Conservation (phyloP, 2,329 filamentous ascomycete species). For the Beauveria asiatica region DNA sequence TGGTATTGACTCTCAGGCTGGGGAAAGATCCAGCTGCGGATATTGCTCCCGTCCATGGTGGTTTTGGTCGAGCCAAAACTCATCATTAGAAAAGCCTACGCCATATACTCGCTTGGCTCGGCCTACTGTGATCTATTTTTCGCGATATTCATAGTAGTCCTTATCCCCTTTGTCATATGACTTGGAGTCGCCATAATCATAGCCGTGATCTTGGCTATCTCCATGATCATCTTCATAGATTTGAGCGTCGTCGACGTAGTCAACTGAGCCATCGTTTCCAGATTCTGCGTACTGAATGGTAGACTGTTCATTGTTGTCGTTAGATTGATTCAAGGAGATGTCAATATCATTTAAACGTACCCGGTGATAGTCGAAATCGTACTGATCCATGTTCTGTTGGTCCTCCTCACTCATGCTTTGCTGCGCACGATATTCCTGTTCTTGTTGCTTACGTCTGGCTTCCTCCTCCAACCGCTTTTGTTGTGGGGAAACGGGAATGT, state of each 20-base stretch:
- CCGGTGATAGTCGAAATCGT: constrained; percentile 46
- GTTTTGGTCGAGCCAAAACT: not conserved
- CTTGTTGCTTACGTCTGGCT: constrained; percentile 39
- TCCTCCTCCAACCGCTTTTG: constrained; percentile 54
- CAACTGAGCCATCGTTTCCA: constrained; percentile 33
- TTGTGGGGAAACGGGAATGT: constrained; percentile 76
- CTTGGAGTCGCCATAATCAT: constrained; percentile 30
- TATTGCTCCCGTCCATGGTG: not conserved
- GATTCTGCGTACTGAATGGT: constrained; percentile 39
- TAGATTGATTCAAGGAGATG: not conserved
- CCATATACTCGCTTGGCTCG: not conserved
- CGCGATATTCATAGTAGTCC: constrained; percentile 33
- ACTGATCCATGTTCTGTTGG: constrained; percentile 40
- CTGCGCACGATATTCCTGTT: constrained; percentile 37
- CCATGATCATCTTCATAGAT: constrained; percentile 45
- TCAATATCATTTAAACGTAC: constrained; percentile 27
- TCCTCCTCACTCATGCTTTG: constrained; percentile 39
- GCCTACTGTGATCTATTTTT: not conserved
- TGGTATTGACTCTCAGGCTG: not conserved
- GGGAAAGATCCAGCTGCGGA: not conserved
- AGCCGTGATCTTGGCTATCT: constrained; percentile 28
- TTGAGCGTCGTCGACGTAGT: constrained; percentile 44
- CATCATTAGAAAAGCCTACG: not conserved
- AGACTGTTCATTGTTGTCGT: constrained; percentile 24
- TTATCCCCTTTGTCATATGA: constrained; percentile 30